Evolutionary conservation across 2,329 filamentous ascomycete species (phyloP).

Genomic region (Fusarium globosum): DNA sequence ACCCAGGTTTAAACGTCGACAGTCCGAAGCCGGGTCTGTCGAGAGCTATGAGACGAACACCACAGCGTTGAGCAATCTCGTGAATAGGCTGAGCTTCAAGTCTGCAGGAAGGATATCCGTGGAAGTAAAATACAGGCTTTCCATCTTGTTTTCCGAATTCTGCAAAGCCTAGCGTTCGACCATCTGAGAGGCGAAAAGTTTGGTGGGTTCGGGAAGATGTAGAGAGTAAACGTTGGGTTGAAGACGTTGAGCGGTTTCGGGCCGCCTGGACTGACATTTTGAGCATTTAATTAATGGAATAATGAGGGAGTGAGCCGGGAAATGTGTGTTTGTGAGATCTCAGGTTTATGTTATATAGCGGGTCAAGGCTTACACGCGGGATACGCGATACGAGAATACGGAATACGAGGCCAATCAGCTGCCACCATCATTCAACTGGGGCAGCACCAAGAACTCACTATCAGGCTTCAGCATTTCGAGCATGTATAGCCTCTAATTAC

Average conservation of each 20-base stretch:
- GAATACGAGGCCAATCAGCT: conserved; percentile 25
- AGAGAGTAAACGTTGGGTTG: not conserved
- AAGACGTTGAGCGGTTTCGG: not conserved
- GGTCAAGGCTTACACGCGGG: not conserved
- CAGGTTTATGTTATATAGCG: not conserved
- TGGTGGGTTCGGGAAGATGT: conserved; percentile 25
- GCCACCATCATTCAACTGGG: too few relatives aligned
- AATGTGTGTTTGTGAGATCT: not conserved
- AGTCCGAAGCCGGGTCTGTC: conserved; percentile 58
- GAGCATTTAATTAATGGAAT: not conserved
- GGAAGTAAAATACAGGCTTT: conserved; percentile 53
- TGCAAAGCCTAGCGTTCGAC: conserved; percentile 54
- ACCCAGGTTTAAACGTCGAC: conserved; percentile 50
- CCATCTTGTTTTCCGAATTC: conserved; percentile 51
- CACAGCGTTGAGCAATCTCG: conserved; percentile 38
- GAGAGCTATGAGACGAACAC: conserved; percentile 51
- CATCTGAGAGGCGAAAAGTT: conserved; percentile 52
- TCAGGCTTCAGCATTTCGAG: not conserved
- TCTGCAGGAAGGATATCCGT: conserved; percentile 56
- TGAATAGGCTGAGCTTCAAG: conserved; percentile 50
- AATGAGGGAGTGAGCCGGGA: not conserved
- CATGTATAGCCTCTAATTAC: not conserved
- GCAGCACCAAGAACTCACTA: not conserved
- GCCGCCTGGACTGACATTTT: not conserved
- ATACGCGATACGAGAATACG: conserved; percentile 21